Base-by-base conservation (phyloP, 2,329 filamentous ascomycete genomes). In the Fusarium albidum region DNA sequence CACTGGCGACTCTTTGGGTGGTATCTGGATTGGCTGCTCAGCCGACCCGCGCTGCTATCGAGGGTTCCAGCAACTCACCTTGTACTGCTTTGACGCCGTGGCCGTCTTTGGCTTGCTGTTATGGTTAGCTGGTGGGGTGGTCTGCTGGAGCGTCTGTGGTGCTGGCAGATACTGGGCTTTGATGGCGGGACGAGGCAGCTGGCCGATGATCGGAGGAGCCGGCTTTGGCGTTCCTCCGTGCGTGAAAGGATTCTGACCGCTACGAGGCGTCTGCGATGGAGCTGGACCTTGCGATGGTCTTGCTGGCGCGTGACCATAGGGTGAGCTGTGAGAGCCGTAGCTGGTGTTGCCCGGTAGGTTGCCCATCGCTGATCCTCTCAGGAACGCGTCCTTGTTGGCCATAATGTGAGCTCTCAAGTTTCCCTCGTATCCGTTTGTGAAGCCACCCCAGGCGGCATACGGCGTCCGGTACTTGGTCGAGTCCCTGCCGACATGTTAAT, bases 341-440 rank as follows among this genome's bases (percentile, higher is more conserved):
- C 27, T 42, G 8, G 45, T 31, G 11, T 38, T 57, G 10, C 14
- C 25, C 10, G 37, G 15, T 7, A 32, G 15, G 6, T 29, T 52
- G n/a, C 33, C 53, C 32, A 61, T 14, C 8, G 48, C 52, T 13
- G 61, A 48, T n/a, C 72, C 74, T 39, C 63, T 63, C 29, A 70
- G 43, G n/a, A 68, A 41, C 8, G 69, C 65, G 14, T 63, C 59
- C 14, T 68, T 65, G 41, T 68, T 70, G 11, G 67, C 60, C 69
- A 79, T 75, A 37, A 82, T 55, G 51, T 81, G 77, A 14, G 77
- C 76, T 41, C 75, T 73, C 14, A 79, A 55, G 40, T 79, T 80
- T 15, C 80, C 82, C 67, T 85, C 82, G 50, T 86, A 85, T 5
- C 82, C 83, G 55, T 87, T 87, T 28, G 80, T 84, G 61, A 86